Evolutionary conservation across 371 early-diverging fungal species (phyloP).

Genomic region (Parasitella parasitica): DNA sequence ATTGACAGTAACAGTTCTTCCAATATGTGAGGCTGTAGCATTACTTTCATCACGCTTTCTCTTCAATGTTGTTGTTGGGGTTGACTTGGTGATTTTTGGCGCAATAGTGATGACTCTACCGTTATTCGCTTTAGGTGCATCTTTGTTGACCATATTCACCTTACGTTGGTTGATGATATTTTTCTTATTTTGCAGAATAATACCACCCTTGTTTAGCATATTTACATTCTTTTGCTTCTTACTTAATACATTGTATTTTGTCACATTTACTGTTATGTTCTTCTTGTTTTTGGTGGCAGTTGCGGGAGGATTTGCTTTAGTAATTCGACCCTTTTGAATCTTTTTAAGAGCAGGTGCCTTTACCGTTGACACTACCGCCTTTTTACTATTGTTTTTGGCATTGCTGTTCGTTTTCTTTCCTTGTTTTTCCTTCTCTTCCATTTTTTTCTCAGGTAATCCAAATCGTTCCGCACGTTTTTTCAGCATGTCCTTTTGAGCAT

Average conservation of each 20-base stretch:
- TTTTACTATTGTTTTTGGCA: neutral
- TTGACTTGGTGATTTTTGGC: neutral
- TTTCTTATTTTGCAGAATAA: conserved; percentile 1
- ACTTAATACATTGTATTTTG: neutral
- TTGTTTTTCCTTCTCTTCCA: neutral
- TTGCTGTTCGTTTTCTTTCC: neutral
- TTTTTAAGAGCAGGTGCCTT: neutral
- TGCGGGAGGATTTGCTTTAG: neutral
- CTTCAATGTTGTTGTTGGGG: neutral
- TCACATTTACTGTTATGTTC: neutral
- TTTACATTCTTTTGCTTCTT: conserved; percentile 2
- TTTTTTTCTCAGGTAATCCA: conserved; percentile 24
- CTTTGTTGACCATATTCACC: neutral
- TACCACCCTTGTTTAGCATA: neutral
- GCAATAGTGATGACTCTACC: conserved; percentile 10
- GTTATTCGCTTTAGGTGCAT: neutral
- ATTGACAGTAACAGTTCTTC: neutral
- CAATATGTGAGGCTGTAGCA: neutral
- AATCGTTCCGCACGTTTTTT: conserved; percentile 57
- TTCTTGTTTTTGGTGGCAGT: neutral
- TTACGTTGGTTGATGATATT: conserved; percentile 1
- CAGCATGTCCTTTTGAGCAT: conserved; percentile 25
- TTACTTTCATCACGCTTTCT: neutral
- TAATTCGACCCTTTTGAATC: neutral
- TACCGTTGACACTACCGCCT: neutral